Conservation (phyloP, 2,329 filamentous ascomycete genomes). For the Ceratocystis papillata region DNA sequence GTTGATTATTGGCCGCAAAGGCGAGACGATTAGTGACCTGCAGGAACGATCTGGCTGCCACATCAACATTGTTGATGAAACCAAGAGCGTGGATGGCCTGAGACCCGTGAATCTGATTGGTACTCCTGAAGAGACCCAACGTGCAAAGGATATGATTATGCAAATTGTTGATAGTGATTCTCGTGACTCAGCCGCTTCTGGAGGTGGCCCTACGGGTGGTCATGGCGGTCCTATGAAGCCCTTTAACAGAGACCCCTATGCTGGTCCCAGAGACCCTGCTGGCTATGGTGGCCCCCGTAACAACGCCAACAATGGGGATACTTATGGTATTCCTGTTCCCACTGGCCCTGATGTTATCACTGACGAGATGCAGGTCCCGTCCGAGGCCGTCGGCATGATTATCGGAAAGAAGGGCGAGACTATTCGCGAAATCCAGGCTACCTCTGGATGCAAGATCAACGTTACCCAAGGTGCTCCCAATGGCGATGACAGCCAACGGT, state of each 20-base stretch:
- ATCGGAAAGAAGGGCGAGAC: conserved; percentile 91
- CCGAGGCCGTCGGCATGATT: conserved; percentile 90
- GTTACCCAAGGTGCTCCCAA: conserved; percentile 69
- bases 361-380: conserved; percentile 75
- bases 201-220: conserved; percentile 29
- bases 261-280: conserved; percentile 18
- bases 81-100: conserved; percentile 82
- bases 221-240: conserved; percentile 27
- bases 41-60: conserved; percentile 90
- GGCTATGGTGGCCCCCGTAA: conserved; percentile 27
- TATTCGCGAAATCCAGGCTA: conserved; percentile 84
- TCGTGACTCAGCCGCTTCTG: conserved; percentile 40
- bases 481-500: conserved; percentile 57
- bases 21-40: conserved; percentile 83
- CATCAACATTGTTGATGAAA: conserved; percentile 88
- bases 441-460: conserved; percentile 87
- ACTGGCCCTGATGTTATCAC: conserved; percentile 56
- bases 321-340: conserved; percentile 23
- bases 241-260: conserved; percentile 20
- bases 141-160: conserved; percentile 78
- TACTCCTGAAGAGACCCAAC: conserved; percentile 58
- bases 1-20: conserved; percentile 84
- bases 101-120: conserved; percentile 86
- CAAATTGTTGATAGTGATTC: conserved; percentile 92
- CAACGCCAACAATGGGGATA: conserved; percentile 31